Evolutionary conservation across 2,329 filamentous ascomycete genomes (phyloP), one percentile per base, ranked within the genome.

Genomic region (Talaromyces sp.): DNA sequence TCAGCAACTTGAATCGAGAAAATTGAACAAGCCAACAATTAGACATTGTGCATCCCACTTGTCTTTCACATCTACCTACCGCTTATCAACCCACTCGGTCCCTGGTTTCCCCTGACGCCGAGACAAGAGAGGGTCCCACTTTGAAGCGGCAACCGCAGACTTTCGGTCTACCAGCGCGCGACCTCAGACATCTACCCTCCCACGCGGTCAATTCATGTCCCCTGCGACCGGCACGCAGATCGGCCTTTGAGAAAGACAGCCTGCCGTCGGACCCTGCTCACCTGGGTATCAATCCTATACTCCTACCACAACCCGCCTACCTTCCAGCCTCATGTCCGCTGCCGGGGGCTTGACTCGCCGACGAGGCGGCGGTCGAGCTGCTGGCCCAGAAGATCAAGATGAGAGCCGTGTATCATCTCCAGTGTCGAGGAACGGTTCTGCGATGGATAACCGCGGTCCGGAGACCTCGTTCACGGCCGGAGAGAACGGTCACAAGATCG

Each of bases 401-500:
- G 77, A 80, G 66, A 85, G 82, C 76, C 81, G 87, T 68, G 86
- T 89, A 63, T 80, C 82, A 66, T 88, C 86, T 45, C 86, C 86
- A 35, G 79, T 80, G 52, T 83, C 86, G 57, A 62, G 77, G 80
- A 85, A 79, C 77, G 81, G 66, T 76, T 85, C 79, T 80, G 84
- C 79, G 56, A 72, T 73, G 64, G 80, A 79, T 55, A 71, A 80
- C 65, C 77, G 81, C 59, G 73, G 76, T 17, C 83, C 84, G 50
- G 85, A 87, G 77, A 97, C 94, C 56, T 93, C 89, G 68, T 97
- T 96, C 80, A 91, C 82, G 71, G 83, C 74, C 67, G 77, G 88
- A 73, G 93, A 96, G 77, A 97, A 97, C 78, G 94, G 94, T 63
- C 94, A 97, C 83, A 96, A 95, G 82, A 97, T 99, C 75, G 94